These are phyloP conservation scores for Crepidotus variabilis DNA, from an alignment of 768 basidiomycete genomes.

Conservation along the genomic window DNA sequence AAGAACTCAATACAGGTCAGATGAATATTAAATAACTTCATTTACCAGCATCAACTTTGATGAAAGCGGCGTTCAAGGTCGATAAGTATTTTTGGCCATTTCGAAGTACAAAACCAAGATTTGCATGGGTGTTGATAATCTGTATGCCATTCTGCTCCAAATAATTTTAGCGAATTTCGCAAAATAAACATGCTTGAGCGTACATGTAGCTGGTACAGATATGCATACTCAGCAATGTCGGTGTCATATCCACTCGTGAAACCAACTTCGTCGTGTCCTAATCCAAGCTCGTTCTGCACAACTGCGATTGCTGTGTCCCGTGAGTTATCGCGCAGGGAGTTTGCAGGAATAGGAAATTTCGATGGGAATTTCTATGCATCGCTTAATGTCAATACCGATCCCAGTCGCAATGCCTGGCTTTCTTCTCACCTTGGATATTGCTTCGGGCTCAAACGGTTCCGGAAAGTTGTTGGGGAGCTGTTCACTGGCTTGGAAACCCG, in stretches of 20 bases:
- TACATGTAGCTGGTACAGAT: slow-evolving; percentile 16
- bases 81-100: not conserved
- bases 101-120: slow-evolving; percentile 16
- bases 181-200: not conserved
- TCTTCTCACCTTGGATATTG: not conserved
- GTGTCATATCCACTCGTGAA: slow-evolving; percentile 15
- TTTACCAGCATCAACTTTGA: slow-evolving; percentile 26
- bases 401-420: not conserved
- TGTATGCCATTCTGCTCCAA: slow-evolving; percentile 11
- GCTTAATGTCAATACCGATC: not conserved
- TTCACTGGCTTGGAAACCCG: too few relatives aligned
- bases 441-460: not conserved
- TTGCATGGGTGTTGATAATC: slow-evolving; percentile 22
- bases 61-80: slow-evolving; percentile 20
- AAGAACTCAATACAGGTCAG: not conserved
- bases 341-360: not conserved
- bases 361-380: not conserved
- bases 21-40: not conserved
- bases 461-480: too few relatives aligned
- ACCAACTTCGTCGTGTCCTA: slow-evolving; percentile 13
- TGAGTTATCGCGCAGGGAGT: not conserved
- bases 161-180: not conserved
- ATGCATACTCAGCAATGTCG: slow-evolving; percentile 13
- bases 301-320: slow-evolving; percentile 16
- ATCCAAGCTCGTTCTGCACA: slow-evolving; percentile 18